Evolutionary conservation across 805 yeast genomes (phyloP), one percentile per base, ranked within the genome.

Genomic region (Candida railenensis): DNA sequence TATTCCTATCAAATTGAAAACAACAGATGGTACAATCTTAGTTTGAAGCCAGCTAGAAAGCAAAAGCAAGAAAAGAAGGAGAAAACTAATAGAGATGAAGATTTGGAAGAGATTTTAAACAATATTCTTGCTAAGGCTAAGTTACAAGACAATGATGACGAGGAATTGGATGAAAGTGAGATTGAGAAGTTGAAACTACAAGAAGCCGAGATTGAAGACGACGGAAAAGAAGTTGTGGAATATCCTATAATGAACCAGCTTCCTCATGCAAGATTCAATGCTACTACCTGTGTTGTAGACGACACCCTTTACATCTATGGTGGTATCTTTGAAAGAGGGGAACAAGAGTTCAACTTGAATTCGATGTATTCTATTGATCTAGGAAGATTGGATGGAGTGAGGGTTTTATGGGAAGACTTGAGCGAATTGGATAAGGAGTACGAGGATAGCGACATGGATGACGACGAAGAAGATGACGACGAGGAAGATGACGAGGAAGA

Each of bases 201-300:
- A 43, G 74, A 66, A 45, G 64, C 68, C 42, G 69, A 69, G 22
- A 75, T 69, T 43, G 76, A 68, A 18, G 73, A 69, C 16, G 76
- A 71, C 2, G 68, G 58, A 28, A 66, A 59, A 4, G 57, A 62
- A 2, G 59, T 55, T n/a, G 70, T 66, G 22, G 83, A 78, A 52
- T 81, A 81, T 53, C 83, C 84, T 2, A 59, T 84, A 0, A 66
- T 80, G 50, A 76, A 73, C 48, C 81, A 78, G 53, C 65, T 89
- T 45, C 98, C 98, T 2, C 97, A 92, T 59, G 81, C 91, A 1
- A 75, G 98, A 56, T 92, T 90, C 70, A 92, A 92, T 61, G 83
- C 96, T 2, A 69, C 91, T 2, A 80, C 89, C 3, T 83, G 95
- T 47, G 96, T 92, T 1, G 81, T 86, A 34, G 96, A 87, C 55